These are phyloP conservation scores for Yamadazyma scolyti DNA, from an alignment of 805 yeast genomes.

Conservation along the genomic window DNA sequence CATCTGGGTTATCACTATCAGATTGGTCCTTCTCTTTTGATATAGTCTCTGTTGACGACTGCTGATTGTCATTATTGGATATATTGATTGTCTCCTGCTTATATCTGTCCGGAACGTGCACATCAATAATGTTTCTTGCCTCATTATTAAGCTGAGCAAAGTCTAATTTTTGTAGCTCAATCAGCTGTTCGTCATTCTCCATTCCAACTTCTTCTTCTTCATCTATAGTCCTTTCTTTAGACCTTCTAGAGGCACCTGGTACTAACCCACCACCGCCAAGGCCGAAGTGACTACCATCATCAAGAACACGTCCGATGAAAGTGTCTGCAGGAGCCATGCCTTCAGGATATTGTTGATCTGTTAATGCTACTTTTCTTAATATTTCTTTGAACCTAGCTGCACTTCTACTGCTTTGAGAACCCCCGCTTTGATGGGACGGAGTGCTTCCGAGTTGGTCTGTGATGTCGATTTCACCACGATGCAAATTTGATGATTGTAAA, in stretches of 20 bases:
- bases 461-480: slow-evolving; percentile 16
- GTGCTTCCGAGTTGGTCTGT: slow-evolving; percentile 17
- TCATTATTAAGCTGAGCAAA: slow-evolving; percentile 44
- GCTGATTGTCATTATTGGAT: slow-evolving; percentile 4
- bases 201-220: slow-evolving; percentile 31
- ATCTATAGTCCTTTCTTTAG: slow-evolving; percentile 15
- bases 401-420: slow-evolving; percentile 8
- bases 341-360: slow-evolving; percentile 25
- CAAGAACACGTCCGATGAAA: slow-evolving; percentile 35
- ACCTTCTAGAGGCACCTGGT: slow-evolving; percentile 31
- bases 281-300: slow-evolving; percentile 15
- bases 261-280: slow-evolving; percentile 40
- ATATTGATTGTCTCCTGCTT: slow-evolving; percentile 2
- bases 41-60: slow-evolving; percentile 10
- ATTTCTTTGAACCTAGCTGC: slow-evolving; percentile 24
- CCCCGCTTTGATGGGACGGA: slow-evolving; percentile 1
- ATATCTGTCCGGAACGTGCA: slow-evolving; percentile 37
- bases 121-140: slow-evolving; percentile 51
- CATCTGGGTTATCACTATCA: slow-evolving; percentile 1
- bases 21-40: slow-evolving; percentile 2
- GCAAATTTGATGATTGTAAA: slow-evolving; percentile 3
- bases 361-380: slow-evolving; percentile 32
- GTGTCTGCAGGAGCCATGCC: slow-evolving; percentile 29
- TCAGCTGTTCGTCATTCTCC: slow-evolving; percentile 27
- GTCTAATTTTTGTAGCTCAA: slow-evolving; percentile 44